Conservation (phyloP, 805 yeast species). For the Cyberlindnera amylophila region DNA sequence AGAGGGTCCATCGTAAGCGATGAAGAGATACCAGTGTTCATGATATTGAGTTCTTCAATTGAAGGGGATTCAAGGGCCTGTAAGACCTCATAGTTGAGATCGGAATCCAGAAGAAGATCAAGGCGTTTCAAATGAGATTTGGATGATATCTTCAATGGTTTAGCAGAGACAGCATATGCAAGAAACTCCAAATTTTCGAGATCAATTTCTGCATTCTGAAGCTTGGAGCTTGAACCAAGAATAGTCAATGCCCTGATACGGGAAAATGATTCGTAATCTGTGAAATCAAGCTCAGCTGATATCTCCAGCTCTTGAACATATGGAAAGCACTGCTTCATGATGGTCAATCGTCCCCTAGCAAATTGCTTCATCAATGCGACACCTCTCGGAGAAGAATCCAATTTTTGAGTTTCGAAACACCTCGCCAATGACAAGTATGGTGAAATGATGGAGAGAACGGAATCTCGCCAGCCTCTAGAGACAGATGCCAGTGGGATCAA, state of each 20-base stretch:
- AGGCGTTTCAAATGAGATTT: constrained; percentile 7
- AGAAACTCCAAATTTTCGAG: constrained; percentile 9
- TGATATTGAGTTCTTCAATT: constrained; percentile 14
- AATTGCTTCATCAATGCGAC: too few species aligned
- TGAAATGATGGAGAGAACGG: constrained; percentile 6
- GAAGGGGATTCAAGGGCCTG: not conserved
- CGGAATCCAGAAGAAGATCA: constrained; percentile 13
- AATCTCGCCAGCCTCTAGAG: constrained; percentile 10
- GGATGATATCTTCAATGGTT: not conserved
- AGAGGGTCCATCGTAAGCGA: constrained; percentile 7
- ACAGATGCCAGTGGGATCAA: constrained; percentile 11
- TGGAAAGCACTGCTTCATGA: not conserved
- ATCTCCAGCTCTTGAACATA: constrained; percentile 12
- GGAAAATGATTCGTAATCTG: not conserved
- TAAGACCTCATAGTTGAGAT: not conserved
- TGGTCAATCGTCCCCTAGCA: too few species aligned
- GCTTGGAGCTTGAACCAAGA: constrained; percentile 8
- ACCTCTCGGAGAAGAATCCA: not conserved
- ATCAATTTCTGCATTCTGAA: not conserved
- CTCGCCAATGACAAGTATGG: constrained; percentile 15
- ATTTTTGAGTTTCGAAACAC: constrained; percentile 7
- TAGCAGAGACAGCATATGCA: constrained; percentile 7
- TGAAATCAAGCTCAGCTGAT: constrained; percentile 4
- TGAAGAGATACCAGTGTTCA: constrained; percentile 2
- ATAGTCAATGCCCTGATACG: constrained; percentile 16